A percentile compares a stretch with the other conserved stretches of the same genome.
Evolutionary conservation across 2,329 filamentous ascomycete genomes (phyloP).

Genomic region (Trichoderma asperellum): DNA sequence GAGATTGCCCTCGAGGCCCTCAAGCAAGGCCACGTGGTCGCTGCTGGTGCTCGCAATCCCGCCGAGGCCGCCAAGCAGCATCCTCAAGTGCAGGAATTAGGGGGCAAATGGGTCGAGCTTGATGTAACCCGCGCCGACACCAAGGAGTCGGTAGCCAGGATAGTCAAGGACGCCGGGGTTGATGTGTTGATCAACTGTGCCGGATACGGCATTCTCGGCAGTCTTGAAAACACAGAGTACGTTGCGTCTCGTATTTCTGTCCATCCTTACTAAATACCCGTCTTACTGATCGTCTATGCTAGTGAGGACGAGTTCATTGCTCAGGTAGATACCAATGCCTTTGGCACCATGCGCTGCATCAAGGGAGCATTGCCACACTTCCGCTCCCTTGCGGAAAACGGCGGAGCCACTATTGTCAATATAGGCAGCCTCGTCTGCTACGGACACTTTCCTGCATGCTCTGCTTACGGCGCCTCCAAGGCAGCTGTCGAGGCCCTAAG

Average conservation of each 20-base stretch:
- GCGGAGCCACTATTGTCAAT: not conserved
- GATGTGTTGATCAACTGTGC: not conserved
- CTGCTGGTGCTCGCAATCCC: constrained; percentile 54
- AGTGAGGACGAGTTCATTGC: not conserved
- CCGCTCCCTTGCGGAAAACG: not conserved
- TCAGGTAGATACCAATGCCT: not conserved
- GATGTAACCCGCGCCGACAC: not conserved
- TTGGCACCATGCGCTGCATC: not conserved
- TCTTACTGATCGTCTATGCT: not conserved
- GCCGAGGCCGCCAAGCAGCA: not conserved
- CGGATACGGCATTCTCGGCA: not conserved
- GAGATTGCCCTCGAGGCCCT: constrained; percentile 51
- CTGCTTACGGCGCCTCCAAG: not conserved
- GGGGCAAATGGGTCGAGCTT: not conserved
- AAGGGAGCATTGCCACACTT: not conserved
- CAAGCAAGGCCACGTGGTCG: constrained; percentile 51
- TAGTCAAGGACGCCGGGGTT: not conserved
- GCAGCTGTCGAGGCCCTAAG: not conserved
- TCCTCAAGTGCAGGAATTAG: not conserved
- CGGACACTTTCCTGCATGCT: not conserved
- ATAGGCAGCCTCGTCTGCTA: not conserved
- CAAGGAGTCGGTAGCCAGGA: not conserved
- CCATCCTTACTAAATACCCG: not conserved
- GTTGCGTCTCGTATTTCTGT: not conserved
- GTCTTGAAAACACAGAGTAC: not conserved